Evolutionary conservation across 192 early-diverging fungal genomes (phyloP), one percentile per base, ranked within the genome.

Genomic region (Thamnidium elegans): DNA sequence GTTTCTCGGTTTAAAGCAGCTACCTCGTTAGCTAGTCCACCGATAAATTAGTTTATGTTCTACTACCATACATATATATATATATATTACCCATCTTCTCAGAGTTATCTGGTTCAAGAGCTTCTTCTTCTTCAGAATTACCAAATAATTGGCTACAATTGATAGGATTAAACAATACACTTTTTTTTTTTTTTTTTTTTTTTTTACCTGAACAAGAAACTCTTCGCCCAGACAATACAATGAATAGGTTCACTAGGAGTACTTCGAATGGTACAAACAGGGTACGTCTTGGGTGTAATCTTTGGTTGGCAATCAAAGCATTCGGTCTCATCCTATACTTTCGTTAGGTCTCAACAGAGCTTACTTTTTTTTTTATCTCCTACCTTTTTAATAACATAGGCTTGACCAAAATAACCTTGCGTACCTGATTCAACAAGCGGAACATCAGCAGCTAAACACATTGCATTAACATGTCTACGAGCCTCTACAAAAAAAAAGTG

Each of bases 191-290:
- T 39, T 32, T 47, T 8, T 26, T 20, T 19, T 10, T 30, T 42
- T 9, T 7, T 83, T 74, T 82, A 89, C 66, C 78, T 86, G 73
- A 98, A 98, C 34, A 98, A 79, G 75, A 94, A 99, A 66, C 86
- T 91, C 74, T 99, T 99, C 65, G 96, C 92, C 97, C 97, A 99
- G 26, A 98, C 96, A 65, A 99, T 94, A 65, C 96, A 98, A 70
- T 99, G 97, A 48, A 99, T 94, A 14, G 97, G 92, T 26, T 87
- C 85, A 47, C 84, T 90, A 0, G 97, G 97, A 5, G 97, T 99
- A 32, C 90, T 92, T 42, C 97, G 86, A 67, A 99, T 98, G 6
- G 97, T 99, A 72, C 97, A 99, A 6, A 98, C 91, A 15, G 97
- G 91, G 60, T 90, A 97, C 0, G 96, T 94, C 61, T 86, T 95